Percentiles rank a stretch among this genome's conserved stretches.
Evolutionary conservation across 1,284 basidiomycete species (phyloP).

Genomic region (Cystobasidiaceae sp.): DNA sequence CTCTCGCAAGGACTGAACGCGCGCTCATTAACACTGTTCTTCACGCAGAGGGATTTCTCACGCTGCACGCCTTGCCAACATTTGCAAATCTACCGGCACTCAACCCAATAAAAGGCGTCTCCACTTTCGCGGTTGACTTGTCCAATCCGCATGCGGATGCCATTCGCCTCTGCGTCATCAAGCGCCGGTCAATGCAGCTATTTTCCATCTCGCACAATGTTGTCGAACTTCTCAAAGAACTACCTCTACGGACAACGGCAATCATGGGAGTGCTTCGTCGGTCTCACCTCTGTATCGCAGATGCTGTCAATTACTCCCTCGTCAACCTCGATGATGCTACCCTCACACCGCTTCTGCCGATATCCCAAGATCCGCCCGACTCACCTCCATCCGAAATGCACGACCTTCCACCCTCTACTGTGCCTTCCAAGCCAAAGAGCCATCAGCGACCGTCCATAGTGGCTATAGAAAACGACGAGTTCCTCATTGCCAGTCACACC

Average conservation of each 20-base stretch:
- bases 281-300: constrained; percentile 66
- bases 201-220: constrained; percentile 59
- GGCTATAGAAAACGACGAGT: constrained; percentile 61
- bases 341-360: constrained; percentile 65
- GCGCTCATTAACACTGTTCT: not conserved
- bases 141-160: constrained; percentile 53
- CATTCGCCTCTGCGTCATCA: constrained; percentile 72
- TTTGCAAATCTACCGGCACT: constrained; percentile 66
- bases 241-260: constrained; percentile 64
- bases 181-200: constrained; percentile 62
- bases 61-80: constrained; percentile 71
- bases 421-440: constrained; percentile 7
- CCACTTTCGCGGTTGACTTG: constrained; percentile 73
- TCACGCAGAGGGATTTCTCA: constrained; percentile 63
- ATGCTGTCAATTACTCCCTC: constrained; percentile 65
- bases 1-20: not conserved
- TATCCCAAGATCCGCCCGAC: constrained; percentile 56
- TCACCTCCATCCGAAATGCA: constrained; percentile 14
- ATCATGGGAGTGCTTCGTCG: constrained; percentile 62
- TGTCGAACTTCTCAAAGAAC: constrained; percentile 66
- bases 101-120: constrained; percentile 70
- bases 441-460: constrained; percentile 26
- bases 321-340: constrained; percentile 66
- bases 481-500: constrained; percentile 51
- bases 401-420: not conserved